Evolutionary conservation across 768 basidiomycete genomes (phyloP), one percentile per base, ranked within the genome.

Genomic region (Collybia sp.): DNA sequence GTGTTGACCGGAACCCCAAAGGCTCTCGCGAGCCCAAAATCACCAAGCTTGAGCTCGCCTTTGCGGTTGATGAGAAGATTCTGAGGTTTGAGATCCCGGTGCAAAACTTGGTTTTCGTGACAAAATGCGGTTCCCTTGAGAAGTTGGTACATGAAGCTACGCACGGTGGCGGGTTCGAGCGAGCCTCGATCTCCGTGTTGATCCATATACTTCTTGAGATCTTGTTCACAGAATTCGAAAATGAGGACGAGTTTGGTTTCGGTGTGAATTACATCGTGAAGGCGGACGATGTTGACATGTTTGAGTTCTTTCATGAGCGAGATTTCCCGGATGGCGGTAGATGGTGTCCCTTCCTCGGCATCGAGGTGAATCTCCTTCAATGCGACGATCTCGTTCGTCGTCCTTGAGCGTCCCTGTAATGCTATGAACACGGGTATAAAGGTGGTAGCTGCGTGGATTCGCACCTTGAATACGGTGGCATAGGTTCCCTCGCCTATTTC

Each of bases 201-300:
- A 64, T 99, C 96, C 96, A 99, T 99, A 66, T 97, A 98, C 62
- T 93, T 93, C 68, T 99, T 99, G 39, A 99, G 76, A 69, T 99
- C 96, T 66, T 94, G 91, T 58, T 99, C 96, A 66, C 93, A 96
- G 63, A 82, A 98, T 68, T 99, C 96, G 66, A 98, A 99, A 54
- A 99, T 94, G 48, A 99, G 87, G 52, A 97, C 89, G 41, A 99
- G 85, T 57, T 98, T 97, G 6, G 91, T 89, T 68, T 99, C 96
- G 13, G 94, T 98, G 67, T 99, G 96, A 53, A 98, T 97, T 41
- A 99, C 96, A 65, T 98, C 96, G 72, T 98, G 87, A 15, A 99
- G 80, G 58, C 96, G 84, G 61, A 99, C 92, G 61, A 99, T 95
- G 70, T 99, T 99, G 72, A 91, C 84, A 58, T 99, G 96, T 66